phyloP scores from a whole-genome alignment of 2,329 filamentous ascomycete species.

The Camillea tinctor region DNA sequence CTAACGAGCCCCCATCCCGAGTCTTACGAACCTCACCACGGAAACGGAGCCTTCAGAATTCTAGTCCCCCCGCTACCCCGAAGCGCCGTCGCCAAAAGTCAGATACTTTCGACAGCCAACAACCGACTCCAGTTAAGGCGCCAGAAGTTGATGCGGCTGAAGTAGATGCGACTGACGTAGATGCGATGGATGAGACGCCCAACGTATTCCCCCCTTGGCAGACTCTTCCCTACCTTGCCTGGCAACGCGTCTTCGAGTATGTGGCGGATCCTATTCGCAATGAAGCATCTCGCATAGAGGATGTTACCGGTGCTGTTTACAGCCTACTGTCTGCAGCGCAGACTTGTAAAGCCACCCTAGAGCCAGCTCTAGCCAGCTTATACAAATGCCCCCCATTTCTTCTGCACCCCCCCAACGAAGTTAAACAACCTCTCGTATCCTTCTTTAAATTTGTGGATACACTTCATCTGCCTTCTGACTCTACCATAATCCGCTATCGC shows the following conservation, averaged over 20 bases:
- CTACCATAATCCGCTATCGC: slow-evolving; percentile 61
- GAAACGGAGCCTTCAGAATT: slow-evolving; percentile 8
- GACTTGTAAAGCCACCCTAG: slow-evolving; percentile 63
- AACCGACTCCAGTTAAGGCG: neutral
- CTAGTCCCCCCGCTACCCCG: neutral
- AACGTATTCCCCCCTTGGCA: slow-evolving; percentile 53
- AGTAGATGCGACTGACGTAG: neutral
- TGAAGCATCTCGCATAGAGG: slow-evolving; percentile 39
- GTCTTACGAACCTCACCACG: neutral
- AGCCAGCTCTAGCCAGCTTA: slow-evolving; percentile 70
- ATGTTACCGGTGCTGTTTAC: slow-evolving; percentile 38
- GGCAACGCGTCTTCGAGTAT: slow-evolving; percentile 67
- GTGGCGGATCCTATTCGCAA: slow-evolving; percentile 59
- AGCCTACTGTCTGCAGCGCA: slow-evolving; percentile 61
- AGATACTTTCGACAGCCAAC: neutral
- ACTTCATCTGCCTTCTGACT: slow-evolving; percentile 38
- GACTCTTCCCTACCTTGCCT: slow-evolving; percentile 63
- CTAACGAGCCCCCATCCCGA: slow-evolving; percentile 10
- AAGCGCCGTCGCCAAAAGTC: slow-evolving; percentile 12
- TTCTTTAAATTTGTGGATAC: slow-evolving; percentile 52
- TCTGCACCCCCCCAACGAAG: slow-evolving; percentile 39
- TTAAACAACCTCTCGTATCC: slow-evolving; percentile 43
- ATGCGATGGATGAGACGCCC: slow-evolving; percentile 30
- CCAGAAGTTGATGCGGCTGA: neutral
- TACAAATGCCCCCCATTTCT: slow-evolving; percentile 67